Percentiles rank a stretch among this genome's conserved stretches.
Evolutionary conservation across 352 stramenopile species (phyloP).

Genomic region (Phytophthora megakarya): DNA sequence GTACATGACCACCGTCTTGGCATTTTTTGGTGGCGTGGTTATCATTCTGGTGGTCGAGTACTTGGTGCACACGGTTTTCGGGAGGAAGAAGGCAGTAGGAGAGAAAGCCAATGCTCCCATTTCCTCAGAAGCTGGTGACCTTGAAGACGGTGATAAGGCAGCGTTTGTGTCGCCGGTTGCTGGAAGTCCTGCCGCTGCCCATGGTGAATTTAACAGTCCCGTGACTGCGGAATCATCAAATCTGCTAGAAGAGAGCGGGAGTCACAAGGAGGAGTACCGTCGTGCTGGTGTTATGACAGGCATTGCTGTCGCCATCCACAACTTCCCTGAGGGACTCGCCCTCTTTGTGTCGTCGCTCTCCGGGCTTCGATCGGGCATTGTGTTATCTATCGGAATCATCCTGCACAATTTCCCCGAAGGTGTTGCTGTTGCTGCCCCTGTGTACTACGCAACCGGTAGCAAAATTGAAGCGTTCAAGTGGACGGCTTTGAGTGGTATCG

Average conservation of each 20-base stretch:
- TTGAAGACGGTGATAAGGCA: constrained; percentile 27
- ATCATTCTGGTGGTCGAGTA: constrained; percentile 70
- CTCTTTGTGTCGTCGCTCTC: constrained; percentile 94
- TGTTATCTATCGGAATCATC: constrained; percentile 95
- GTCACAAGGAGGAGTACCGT: constrained; percentile 61
- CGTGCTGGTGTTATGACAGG: constrained; percentile 92
- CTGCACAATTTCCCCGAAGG: constrained; percentile 98
- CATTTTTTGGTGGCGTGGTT: constrained; percentile 58
- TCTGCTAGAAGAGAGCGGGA: constrained; percentile 14
- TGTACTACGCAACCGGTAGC: constrained; percentile 97
- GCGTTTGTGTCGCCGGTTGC: constrained; percentile 13
- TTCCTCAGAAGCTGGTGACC: not conserved
- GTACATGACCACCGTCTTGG: constrained; percentile 47
- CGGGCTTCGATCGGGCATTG: constrained; percentile 87
- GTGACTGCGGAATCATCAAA: constrained; percentile 27
- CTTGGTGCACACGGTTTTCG: constrained; percentile 51
- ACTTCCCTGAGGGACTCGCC: constrained; percentile 96
- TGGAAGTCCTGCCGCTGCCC: constrained; percentile 4
- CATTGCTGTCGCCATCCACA: constrained; percentile 96
- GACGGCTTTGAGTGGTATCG: constrained; percentile 88
- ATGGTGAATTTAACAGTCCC: constrained; percentile 21
- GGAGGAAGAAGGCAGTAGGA: constrained; percentile 24
- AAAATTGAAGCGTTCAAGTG: constrained; percentile 93
- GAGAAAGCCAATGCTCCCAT: constrained; percentile 15
- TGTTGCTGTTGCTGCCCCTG: constrained; percentile 93